Base-by-base conservation (phyloP, 2,329 filamentous ascomycete species). In the Setomelanomma holmii region DNA sequence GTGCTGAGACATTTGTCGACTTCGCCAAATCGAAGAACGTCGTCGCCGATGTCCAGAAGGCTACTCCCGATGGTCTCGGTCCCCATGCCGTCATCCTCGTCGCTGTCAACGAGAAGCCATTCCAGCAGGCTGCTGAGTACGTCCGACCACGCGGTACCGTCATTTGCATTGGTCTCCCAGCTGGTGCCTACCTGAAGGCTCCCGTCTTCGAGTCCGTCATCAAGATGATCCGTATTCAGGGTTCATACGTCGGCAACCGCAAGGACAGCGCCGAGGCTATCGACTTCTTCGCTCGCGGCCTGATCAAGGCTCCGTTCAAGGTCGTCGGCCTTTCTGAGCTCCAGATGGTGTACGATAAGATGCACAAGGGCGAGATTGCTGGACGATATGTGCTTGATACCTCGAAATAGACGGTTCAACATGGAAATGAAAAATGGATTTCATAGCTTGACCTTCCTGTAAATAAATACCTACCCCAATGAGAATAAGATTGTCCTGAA, bases 71-170 rank as follows among this genome's bases (percentile, higher is more conserved):
- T 65, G 90, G 90, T 17, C 83, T 91, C 14, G 93, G 93, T 45
- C 92, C 93, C 4, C 89, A 96, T 68, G 93, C 91, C 34, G 92
- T 93, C 56, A 82, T 97, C 61, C 82, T 97, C 39, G 86, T 97
- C 55, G 93, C 93, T 56, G 92, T 91, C 45, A 85, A 82, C 66
- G 93, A 97, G 84, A 91, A 89, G 81, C 93, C 93, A 47, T 97
- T 97, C 87, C 91, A 96, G 80, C 93, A 97, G 80, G 93, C 93
- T 36, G 87, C 90, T 41, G 87, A 83, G 76, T 96, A 97, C 77
- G 88, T 96, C 57, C 89, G 93, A 54, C 84, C 91, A 49, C 86
- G 87, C 55, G 93, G 93, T 53, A 84, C 86, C 34, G 89, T 97
- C 69, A 85, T 97, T 58, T 93, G 90, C 78, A 95, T 98, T 68